phyloP scores from a whole-genome alignment of 805 yeast genomes.

The Kazachstania africana region DNA sequence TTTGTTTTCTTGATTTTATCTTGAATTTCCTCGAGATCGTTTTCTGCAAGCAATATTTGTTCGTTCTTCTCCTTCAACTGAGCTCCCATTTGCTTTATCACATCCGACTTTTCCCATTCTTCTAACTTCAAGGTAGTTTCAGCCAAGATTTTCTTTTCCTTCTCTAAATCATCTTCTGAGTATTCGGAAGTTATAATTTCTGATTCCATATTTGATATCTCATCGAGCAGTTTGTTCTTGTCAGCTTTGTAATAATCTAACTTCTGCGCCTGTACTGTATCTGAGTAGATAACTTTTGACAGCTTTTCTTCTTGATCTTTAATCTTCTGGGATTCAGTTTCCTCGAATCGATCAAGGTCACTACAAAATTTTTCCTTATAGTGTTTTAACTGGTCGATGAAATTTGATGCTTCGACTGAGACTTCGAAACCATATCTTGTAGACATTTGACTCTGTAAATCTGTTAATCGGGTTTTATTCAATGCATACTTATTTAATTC shows the following conservation, averaged over 20 bases:
- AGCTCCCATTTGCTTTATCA: constrained; percentile 21
- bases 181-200: constrained; percentile 29
- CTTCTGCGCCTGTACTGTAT: constrained; percentile 25
- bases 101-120: constrained; percentile 19
- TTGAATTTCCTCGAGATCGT: constrained; percentile 40
- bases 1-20: constrained; percentile 39
- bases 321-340: neutral
- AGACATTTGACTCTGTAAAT: neutral
- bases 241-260: constrained; percentile 38
- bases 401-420: neutral
- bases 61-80: constrained; percentile 31
- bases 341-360: neutral
- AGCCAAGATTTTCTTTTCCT: constrained; percentile 33
- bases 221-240: constrained; percentile 24
- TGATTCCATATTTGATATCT: constrained; percentile 28
- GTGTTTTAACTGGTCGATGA: neutral
- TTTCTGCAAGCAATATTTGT: constrained; percentile 28
- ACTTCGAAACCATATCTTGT: neutral
- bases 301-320: constrained; percentile 6
- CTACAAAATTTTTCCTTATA: neutral
- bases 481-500: constrained; percentile 23
- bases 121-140: constrained; percentile 28
- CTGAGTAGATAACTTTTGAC: constrained; percentile 10
- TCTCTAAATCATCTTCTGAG: constrained; percentile 37
- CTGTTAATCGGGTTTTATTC: constrained; percentile 1